Base-by-base conservation (phyloP, 768 basidiomycete species). In the Podaxis pistillaris region DNA sequence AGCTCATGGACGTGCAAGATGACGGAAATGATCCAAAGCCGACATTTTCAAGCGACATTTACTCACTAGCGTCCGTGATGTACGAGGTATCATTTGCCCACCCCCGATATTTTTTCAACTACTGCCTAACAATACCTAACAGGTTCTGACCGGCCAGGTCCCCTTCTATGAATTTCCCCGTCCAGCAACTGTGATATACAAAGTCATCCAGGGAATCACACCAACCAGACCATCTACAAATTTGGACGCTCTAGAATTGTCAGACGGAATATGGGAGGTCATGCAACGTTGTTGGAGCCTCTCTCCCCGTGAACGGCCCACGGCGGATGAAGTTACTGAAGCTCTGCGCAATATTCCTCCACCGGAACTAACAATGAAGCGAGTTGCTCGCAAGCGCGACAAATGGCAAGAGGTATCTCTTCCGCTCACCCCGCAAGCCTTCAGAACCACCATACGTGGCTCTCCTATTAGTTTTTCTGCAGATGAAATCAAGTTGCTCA, bases 81-180 rank as follows among this genome's bases (percentile, higher is more conserved):
- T 72, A 68, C 41, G 69, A 72, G 66, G 71, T 69, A 38, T 0
- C 33, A 28, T 17, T 40, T 40, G 49, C 0, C 13, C 50, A 2
- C 15, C 30, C 2, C 8, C 0, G 2, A 26, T 37, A 36, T 30
- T 19, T 17, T 8, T 8, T 12, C 7, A 11, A 9, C 1, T 0
- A 12, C 28, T n/a, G 22, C 22, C 22, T 12, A 8, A 49, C n/a
- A 24, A 4, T 28, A 19, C 11, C 0, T 36, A 30, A 9, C 50
- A 74, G 73, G 66, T 74, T 2, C 70, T 71, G 50, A 68, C 69
- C 0, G 69, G 68, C 6, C 59, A 64, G 0, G 44, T 68, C 13
- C 74, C 74, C 9, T 75, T 72, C 56, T 58, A 68, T 65, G 71
- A 46, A 64, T 68, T 12, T 15, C 38, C 4, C 57, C 60, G 47